Evolutionary conservation across 176 grass and related monocot genomes (phyloP).

Genomic region (Oropetium thomaeum): DNA sequence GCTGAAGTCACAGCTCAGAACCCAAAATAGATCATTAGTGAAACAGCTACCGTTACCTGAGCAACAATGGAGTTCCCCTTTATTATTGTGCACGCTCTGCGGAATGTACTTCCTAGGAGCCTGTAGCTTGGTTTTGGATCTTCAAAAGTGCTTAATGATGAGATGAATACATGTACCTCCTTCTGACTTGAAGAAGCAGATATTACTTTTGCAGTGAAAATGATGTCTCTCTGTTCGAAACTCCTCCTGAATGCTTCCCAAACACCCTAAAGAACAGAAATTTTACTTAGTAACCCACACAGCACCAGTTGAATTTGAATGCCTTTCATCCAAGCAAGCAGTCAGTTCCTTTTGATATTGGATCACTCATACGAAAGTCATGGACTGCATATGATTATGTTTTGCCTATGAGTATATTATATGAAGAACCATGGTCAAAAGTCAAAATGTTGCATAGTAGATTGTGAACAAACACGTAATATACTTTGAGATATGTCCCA

Average conservation of each 20-base stretch:
- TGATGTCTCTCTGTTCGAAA: conserved; percentile 50
- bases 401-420: not conserved
- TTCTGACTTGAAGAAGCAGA: conserved; percentile 45
- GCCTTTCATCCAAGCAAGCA: not conserved
- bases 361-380: not conserved
- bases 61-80: conserved; percentile 62
- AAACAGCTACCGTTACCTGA: conserved; percentile 48
- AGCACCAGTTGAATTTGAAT: not conserved
- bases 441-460: not conserved
- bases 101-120: conserved; percentile 65
- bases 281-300: not conserved
- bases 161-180: conserved; percentile 62
- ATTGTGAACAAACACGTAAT: not conserved
- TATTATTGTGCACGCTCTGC: conserved; percentile 83
- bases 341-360: not conserved
- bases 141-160: conserved; percentile 33
- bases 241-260: conserved; percentile 65
- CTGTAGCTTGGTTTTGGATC: conserved; percentile 59
- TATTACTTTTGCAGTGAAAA: conserved; percentile 51
- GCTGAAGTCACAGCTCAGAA: not conserved
- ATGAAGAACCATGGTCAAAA: not conserved
- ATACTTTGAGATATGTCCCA: not conserved
- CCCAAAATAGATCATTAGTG: not conserved
- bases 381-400: not conserved
- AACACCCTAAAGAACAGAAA: conserved; percentile 47